These are phyloP conservation scores for Chloris gayana DNA, from an alignment of 176 grass and related monocot genomes.

Conservation along the genomic window DNA sequence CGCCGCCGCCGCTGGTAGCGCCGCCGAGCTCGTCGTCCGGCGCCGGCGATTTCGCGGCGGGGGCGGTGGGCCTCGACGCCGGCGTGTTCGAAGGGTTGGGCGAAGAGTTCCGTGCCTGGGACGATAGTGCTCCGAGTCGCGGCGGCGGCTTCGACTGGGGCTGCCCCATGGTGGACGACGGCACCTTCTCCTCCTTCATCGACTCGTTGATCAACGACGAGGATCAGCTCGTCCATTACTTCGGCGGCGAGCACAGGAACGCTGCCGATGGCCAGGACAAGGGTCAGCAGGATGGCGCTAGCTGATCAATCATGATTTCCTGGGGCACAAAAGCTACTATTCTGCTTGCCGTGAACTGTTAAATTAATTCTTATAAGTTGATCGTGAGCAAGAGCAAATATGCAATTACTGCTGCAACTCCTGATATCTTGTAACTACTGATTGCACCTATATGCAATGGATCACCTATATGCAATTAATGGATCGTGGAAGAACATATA, in stretches of 20 bases:
- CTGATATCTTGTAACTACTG: background rate
- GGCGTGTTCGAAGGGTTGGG: conserved; percentile 38
- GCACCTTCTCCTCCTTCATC: conserved; percentile 61
- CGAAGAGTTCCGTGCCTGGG: background rate
- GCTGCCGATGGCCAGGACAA: background rate
- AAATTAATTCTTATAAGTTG: conserved; percentile 17
- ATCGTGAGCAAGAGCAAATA: conserved; percentile 12
- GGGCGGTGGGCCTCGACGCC: conserved; percentile 13
- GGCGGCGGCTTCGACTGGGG: conserved; percentile 32
- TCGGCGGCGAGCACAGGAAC: background rate
- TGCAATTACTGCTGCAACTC: background rate
- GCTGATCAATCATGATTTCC: background rate
- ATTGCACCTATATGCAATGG: background rate
- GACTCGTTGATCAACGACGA: conserved; percentile 62
- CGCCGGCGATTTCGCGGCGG: conserved; percentile 28
- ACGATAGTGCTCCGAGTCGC: background rate
- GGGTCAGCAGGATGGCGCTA: conserved; percentile 12
- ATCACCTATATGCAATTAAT: no score
- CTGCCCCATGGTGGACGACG: conserved; percentile 41
- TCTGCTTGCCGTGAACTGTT: background rate
- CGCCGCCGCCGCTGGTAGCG: background rate
- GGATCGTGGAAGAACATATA: background rate
- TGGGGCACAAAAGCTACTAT: background rate
- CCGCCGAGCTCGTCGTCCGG: conserved; percentile 5
- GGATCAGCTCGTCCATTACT: conserved; percentile 8